Evolutionary conservation across 768 basidiomycete genomes (phyloP).

Genomic region (Boletus speciosus): DNA sequence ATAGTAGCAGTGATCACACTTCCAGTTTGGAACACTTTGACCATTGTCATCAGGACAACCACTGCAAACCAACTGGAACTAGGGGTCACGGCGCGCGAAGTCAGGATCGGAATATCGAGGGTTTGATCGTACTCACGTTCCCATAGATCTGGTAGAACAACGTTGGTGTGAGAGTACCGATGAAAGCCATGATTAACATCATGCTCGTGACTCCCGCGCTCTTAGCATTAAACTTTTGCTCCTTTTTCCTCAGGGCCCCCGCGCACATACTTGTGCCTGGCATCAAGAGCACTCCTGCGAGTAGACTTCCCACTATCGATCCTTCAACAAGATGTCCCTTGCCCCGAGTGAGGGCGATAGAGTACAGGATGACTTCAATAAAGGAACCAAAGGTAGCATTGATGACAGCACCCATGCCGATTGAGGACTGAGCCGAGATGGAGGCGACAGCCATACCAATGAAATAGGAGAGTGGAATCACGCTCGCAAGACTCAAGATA

Average conservation of each 20-base stretch:
- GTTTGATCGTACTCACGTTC: slow-evolving; percentile 59
- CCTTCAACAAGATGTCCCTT: slow-evolving; percentile 97
- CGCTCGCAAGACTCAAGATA: slow-evolving; percentile 76
- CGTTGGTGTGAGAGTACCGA: slow-evolving; percentile 92
- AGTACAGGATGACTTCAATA: slow-evolving; percentile 93
- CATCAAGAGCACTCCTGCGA: slow-evolving; percentile 96
- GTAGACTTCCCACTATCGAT: slow-evolving; percentile 89
- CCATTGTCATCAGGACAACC: slow-evolving; percentile 57
- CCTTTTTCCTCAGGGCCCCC: slow-evolving; percentile 84
- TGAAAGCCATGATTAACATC: slow-evolving; percentile 99
- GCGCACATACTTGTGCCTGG: slow-evolving; percentile 95
- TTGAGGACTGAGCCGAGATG: slow-evolving; percentile 96
- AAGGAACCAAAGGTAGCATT: slow-evolving; percentile 99
- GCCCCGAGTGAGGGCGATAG: slow-evolving; percentile 81
- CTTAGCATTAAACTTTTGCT: slow-evolving; percentile 99
- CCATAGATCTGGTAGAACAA: slow-evolving; percentile 98
- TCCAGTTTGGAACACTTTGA: slow-evolving; percentile 50
- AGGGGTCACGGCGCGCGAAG: slow-evolving; percentile 13
- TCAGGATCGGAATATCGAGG: background rate
- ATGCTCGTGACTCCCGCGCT: slow-evolving; percentile 98
- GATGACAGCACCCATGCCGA: slow-evolving; percentile 99
- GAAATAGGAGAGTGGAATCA: slow-evolving; percentile 97
- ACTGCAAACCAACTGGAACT: slow-evolving; percentile 87
- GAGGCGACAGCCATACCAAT: slow-evolving; percentile 99
- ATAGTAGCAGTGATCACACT: slow-evolving; percentile 91